Base-by-base conservation (phyloP, 352 stramenopile genomes). In the Lagenidium sp. region DNA sequence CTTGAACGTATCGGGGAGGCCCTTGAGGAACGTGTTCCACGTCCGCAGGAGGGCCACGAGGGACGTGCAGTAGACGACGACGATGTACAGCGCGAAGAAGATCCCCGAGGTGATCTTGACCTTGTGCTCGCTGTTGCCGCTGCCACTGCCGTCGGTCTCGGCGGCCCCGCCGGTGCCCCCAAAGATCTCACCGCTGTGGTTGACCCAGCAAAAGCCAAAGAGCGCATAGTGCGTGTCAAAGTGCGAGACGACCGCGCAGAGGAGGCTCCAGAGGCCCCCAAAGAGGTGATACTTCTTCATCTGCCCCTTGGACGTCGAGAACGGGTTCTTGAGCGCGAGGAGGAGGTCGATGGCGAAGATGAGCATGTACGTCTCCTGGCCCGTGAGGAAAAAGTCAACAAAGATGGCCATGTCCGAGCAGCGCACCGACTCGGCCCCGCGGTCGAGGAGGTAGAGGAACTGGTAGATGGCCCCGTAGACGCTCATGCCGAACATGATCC, bases 291-390 rank as follows among this genome's bases (percentile, higher is more conserved):
- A 92, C 37, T 70, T 78, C 1, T 74, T 85, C 72, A 85, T 86
- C 37, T 88, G 80, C 0, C 70, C 73, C 53, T 84, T 85, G 5
- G 73, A 83, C 13, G 80, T 68, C 13, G 77, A 87, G 48, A 94
- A 94, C 6, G 82, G 82, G 39, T 92, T 94, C 50, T 90, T 91
- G 16, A 90, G 48, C 19, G 80, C 72, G 24, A 94, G 44, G 4
- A 90, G 54, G 20, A 94, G 52, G 43, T 94, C 82, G 36, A 92
- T 86, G 6, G 82, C 71, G 50, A 94, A 89, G 36, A 91, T 82
- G n/a, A 92, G 61, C 70, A 94, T 89, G 53, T 90, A 92, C 22
- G 78, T 91, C 39, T 91, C 78, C 45, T 91, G 78, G 7, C 78
- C 78, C 2, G 78, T 91, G 38, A 88, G 72, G 32, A 87, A 85